A percentile compares a stretch with the other conserved stretches of the same genome.
phyloP scores from a whole-genome alignment of 2,329 filamentous ascomycete species.

The Dothideomycetes sp. region DNA sequence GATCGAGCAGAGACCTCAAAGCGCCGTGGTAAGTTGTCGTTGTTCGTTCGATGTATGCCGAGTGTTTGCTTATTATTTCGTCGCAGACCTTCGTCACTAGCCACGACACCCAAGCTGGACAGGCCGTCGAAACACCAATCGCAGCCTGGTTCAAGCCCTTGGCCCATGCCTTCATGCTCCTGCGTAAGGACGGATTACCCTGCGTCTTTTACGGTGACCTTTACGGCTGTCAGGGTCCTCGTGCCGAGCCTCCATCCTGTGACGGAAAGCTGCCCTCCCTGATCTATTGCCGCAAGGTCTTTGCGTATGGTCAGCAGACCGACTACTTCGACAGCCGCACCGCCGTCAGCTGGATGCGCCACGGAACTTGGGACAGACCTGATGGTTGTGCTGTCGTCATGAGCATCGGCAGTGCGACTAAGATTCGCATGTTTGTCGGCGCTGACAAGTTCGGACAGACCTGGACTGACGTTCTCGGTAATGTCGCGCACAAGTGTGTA shows the following conservation, averaged over 20 bases:
- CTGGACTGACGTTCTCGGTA: constrained; percentile 55
- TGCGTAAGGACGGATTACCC: constrained; percentile 53
- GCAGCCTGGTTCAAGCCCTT: constrained; percentile 60
- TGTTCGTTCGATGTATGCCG: too few species aligned
- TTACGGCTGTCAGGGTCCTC: constrained; percentile 50
- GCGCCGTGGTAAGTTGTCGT: constrained; percentile 38
- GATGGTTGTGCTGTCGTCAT: constrained; percentile 27
- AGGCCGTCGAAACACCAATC: constrained; percentile 54
- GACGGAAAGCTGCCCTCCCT: constrained; percentile 44
- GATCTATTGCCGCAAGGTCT: constrained; percentile 53
- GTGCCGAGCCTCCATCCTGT: constrained; percentile 40
- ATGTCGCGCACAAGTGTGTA: constrained; percentile 46
- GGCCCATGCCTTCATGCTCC: constrained; percentile 62
- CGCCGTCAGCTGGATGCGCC: constrained; percentile 52
- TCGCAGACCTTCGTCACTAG: constrained; percentile 57
- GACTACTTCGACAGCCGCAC: constrained; percentile 54
- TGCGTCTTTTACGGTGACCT: constrained; percentile 64
- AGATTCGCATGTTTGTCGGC: constrained; percentile 55
- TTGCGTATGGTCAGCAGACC: constrained; percentile 56
- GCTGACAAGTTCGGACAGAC: constrained; percentile 39
- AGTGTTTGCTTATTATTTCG: not conserved
- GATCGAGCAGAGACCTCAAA: constrained; percentile 43
- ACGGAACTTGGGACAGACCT: constrained; percentile 40
- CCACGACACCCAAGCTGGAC: constrained; percentile 59
- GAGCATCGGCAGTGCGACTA: constrained; percentile 37